These are phyloP conservation scores for Lonicera japonica DNA, from an alignment of 129 eudicot species.

Conservation along the genomic window DNA sequence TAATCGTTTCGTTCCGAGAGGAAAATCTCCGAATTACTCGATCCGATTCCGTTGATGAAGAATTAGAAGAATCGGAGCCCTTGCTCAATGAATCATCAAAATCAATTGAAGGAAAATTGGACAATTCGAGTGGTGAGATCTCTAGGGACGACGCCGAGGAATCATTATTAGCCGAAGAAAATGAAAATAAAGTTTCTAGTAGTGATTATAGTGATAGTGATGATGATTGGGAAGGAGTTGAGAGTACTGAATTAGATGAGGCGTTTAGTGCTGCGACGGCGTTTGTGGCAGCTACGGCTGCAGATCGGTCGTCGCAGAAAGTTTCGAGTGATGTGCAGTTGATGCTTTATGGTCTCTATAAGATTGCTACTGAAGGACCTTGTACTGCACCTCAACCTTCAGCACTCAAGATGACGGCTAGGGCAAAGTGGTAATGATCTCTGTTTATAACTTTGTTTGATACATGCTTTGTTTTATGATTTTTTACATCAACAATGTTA, in stretches of 20 bases:
- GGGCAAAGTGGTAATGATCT: slow-evolving; percentile 84
- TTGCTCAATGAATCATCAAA: neutral
- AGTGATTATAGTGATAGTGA: slow-evolving; percentile 33
- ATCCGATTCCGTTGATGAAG: slow-evolving; percentile 13
- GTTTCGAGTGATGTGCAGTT: slow-evolving; percentile 78
- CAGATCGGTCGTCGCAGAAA: slow-evolving; percentile 50
- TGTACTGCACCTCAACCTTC: slow-evolving; percentile 81
- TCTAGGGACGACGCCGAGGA: slow-evolving; percentile 39
- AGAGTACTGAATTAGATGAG: slow-evolving; percentile 91
- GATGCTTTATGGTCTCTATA: slow-evolving; percentile 79
- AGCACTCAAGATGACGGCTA: slow-evolving; percentile 81
- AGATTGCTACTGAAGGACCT: slow-evolving; percentile 96
- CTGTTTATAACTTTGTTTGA: too few species aligned
- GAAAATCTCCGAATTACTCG: slow-evolving; percentile 73
- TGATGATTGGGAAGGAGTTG: slow-evolving; percentile 99
- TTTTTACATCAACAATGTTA: too few species aligned
- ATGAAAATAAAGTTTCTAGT: neutral
- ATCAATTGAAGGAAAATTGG: neutral
- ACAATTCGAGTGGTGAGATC: slow-evolving; percentile 17
- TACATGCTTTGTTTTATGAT: neutral
- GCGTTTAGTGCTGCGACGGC: slow-evolving; percentile 94
- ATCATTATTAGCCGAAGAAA: slow-evolving; percentile 29
- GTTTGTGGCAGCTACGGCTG: slow-evolving; percentile 89
- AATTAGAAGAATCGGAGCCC: slow-evolving; percentile 8
- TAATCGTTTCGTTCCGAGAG: slow-evolving; percentile 67